Evolutionary conservation across 805 yeast genomes (phyloP).

Genomic region (Brettanomyces naardenensis): DNA sequence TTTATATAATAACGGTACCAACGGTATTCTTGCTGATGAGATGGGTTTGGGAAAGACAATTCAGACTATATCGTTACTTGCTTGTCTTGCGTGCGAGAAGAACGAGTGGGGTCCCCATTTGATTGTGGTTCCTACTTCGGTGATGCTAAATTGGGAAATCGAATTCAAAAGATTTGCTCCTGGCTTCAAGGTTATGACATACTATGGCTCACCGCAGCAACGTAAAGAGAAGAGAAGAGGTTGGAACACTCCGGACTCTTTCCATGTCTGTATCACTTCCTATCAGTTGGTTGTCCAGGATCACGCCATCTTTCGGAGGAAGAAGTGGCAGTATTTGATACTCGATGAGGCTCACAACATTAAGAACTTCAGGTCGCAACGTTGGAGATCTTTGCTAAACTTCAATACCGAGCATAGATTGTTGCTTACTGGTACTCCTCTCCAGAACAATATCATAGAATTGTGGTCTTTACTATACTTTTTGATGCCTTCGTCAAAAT

Average conservation of each 20-base stretch:
- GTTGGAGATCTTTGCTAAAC: slow-evolving; percentile 94
- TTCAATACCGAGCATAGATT: slow-evolving; percentile 88
- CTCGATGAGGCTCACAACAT: slow-evolving; percentile 97
- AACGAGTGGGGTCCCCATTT: slow-evolving; percentile 97
- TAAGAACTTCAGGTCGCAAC: slow-evolving; percentile 88
- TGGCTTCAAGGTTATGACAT: slow-evolving; percentile 90
- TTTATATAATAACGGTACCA: slow-evolving; percentile 82
- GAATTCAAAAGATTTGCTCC: slow-evolving; percentile 98
- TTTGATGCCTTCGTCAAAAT: slow-evolving; percentile 83
- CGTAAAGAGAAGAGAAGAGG: slow-evolving; percentile 94
- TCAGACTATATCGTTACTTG: slow-evolving; percentile 81
- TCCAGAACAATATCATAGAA: slow-evolving; percentile 91
- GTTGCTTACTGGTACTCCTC: slow-evolving; percentile 91
- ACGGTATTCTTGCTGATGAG: slow-evolving; percentile 96
- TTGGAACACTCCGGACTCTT: slow-evolving; percentile 94
- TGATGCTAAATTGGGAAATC: slow-evolving; percentile 98
- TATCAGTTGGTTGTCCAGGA: slow-evolving; percentile 97
- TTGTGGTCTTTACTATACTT: slow-evolving; percentile 93
- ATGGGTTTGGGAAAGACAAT: slow-evolving; percentile 98
- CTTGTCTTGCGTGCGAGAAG: slow-evolving; percentile 89
- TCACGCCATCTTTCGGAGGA: slow-evolving; percentile 85
- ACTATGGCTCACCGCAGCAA: slow-evolving; percentile 95
- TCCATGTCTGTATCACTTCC: slow-evolving; percentile 95
- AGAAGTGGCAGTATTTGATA: slow-evolving; percentile 94
- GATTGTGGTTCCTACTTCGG: slow-evolving; percentile 95